These are phyloP conservation scores for Omphalotus olearius DNA, from an alignment of 1,284 basidiomycete genomes.

Conservation along the genomic window DNA sequence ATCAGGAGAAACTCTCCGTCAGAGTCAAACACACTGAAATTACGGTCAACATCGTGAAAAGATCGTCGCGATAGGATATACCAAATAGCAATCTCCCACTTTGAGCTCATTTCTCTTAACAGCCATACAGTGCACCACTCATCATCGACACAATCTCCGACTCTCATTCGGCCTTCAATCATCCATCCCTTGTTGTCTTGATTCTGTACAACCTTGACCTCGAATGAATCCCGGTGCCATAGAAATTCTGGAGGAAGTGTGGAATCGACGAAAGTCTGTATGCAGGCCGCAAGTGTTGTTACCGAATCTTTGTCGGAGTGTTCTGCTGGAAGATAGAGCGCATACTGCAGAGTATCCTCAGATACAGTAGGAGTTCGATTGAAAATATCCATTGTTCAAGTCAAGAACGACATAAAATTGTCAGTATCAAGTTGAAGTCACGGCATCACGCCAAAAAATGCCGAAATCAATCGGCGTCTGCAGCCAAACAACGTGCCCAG, in stretches of 20 bases:
- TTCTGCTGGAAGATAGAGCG: constrained; percentile 55
- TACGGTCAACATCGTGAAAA: constrained; percentile 10
- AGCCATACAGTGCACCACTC: constrained; percentile 96
- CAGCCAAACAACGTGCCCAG: background rate
- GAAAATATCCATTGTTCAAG: constrained; percentile 43
- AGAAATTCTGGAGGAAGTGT: constrained; percentile 65
- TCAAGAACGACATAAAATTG: background rate
- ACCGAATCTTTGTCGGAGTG: constrained; percentile 51
- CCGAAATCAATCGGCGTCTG: too few relatives aligned
- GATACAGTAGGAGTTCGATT: constrained; percentile 71
- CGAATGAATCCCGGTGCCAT: constrained; percentile 88
- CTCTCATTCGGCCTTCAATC: constrained; percentile 77
- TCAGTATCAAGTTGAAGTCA: too few relatives aligned
- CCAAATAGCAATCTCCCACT: constrained; percentile 79
- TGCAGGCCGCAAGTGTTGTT: constrained; percentile 67
- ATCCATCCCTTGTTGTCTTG: constrained; percentile 44
- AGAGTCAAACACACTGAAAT: constrained; percentile 71
- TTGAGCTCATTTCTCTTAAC: constrained; percentile 66
- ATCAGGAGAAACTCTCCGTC: constrained; percentile 97
- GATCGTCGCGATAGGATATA: constrained; percentile 26
- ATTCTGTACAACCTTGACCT: constrained; percentile 65
- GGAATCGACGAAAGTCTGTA: constrained; percentile 54
- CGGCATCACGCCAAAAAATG: too few relatives aligned
- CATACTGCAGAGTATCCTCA: constrained; percentile 82
- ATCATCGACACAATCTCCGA: constrained; percentile 93